Percentiles rank a stretch among this genome's conserved stretches.
These are phyloP conservation scores for Zymoseptoria crescenta DNA, from an alignment of 2,329 filamentous ascomycete genomes.

Conservation along the genomic window DNA sequence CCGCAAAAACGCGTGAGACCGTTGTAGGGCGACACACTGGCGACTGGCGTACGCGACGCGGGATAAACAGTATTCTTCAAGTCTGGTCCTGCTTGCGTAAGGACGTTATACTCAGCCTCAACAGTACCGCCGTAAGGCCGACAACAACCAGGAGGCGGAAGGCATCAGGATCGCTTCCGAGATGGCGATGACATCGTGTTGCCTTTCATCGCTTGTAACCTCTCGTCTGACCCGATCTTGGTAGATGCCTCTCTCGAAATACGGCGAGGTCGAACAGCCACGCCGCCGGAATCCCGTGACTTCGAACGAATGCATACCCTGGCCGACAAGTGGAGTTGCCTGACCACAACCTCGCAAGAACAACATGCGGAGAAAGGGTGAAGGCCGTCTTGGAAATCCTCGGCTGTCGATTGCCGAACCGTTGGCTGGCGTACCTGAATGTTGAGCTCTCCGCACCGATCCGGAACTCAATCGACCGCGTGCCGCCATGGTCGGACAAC, in stretches of 20 bases:
- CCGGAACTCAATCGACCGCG: background rate
- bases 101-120: background rate
- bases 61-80: background rate
- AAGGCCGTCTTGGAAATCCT: background rate
- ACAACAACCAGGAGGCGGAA: background rate
- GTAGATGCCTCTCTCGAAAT: background rate
- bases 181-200: background rate
- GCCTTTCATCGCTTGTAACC: too few species aligned
- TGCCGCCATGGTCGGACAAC: background rate
- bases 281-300: background rate
- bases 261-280: background rate
- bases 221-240: background rate
- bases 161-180: background rate
- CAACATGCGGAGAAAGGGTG: background rate
- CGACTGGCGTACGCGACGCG: background rate
- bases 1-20: background rate
- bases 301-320: background rate
- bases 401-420: background rate
- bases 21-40: background rate
- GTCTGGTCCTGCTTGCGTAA: background rate
- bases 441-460: background rate
- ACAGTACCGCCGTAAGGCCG: background rate
- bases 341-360: background rate
- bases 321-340: background rate
- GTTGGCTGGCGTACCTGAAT: background rate